Evolutionary conservation across 2,329 filamentous ascomycete genomes (phyloP), one percentile per base, ranked within the genome.

Genomic region (Cyclaneusma minus): DNA sequence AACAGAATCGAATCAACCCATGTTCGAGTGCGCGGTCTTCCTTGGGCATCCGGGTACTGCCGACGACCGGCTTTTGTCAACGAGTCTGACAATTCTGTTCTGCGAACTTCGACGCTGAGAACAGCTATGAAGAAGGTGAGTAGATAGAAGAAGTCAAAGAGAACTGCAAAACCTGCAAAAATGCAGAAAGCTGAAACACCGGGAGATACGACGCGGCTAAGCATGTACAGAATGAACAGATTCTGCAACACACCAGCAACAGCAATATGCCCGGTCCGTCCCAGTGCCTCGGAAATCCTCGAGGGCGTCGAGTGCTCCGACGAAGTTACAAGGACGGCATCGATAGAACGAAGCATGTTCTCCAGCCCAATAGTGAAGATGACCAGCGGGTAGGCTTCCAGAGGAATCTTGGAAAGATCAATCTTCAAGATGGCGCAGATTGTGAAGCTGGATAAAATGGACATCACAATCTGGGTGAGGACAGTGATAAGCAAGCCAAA

Each of bases 51-150:
- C 42, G 22, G 44, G 50, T 9, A 55, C 54, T 20, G 60, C 54
- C 1, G 60, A 58, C 3, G 58, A 62, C 38, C 35, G 30, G 17
- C 18, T 12, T 64, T 72, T 7, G 58, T 68, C 7, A 85, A 53
- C 3, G 75, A 73, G 43, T 87, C 79, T 37, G 72, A 70, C 0
- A 87, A 62, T 51, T 87, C 80, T 30, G 77, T 69, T 37, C 80
- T 64, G 13, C 73, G 67, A 7, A 87, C 77, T 45, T 87, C 80
- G 22, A 87, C 72, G 41, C 77, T 84, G 13, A 87, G 56, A 8
- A 87, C 77, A 1, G 79, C 70, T 3, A 84, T 58, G 42, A 87
- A 85, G 51, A 84, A 85, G 0, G 79, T 85, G 6, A 81, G 64
- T 13, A 84, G 60, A 41, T 79, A 84, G 41, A 84, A 71, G 34